These are phyloP conservation scores for Solanum lycopersicoides DNA, from an alignment of 257 asterid genomes.

Conservation along the genomic window DNA sequence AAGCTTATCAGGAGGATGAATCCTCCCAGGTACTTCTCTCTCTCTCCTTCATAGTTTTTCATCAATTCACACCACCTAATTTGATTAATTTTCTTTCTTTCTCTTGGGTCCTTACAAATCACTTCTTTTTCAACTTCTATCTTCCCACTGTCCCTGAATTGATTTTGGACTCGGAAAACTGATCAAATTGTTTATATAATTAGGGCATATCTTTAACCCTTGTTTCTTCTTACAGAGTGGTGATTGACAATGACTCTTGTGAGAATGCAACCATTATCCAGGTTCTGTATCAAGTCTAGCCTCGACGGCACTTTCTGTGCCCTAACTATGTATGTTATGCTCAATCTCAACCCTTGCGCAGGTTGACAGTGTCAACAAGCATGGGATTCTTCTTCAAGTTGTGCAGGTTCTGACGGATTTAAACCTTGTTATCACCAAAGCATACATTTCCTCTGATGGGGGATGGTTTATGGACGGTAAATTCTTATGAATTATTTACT, in stretches of 20 bases:
- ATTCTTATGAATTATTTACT: neutral
- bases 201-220: neutral
- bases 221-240: slow-evolving; percentile 48
- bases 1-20: slow-evolving; percentile 65
- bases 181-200: neutral
- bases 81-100: neutral
- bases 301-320: neutral
- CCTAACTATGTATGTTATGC: neutral
- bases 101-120: neutral
- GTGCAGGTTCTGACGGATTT: slow-evolving; percentile 75
- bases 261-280: slow-evolving; percentile 61
- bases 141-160: neutral
- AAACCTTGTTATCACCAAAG: slow-evolving; percentile 67
- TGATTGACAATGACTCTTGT: slow-evolving; percentile 51
- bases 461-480: slow-evolving; percentile 92
- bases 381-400: slow-evolving; percentile 64
- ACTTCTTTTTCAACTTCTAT: neutral
- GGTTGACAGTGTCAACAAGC: slow-evolving; percentile 74
- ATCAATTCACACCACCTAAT: neutral
- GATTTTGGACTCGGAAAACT: neutral
- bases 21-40: slow-evolving; percentile 45
- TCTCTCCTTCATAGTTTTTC: neutral
- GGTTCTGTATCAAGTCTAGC: slow-evolving; percentile 18
- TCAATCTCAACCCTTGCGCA: slow-evolving; percentile 5
- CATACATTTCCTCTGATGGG: slow-evolving; percentile 75